Evolutionary conservation across 1,284 basidiomycete species (phyloP).

Genomic region (Termitomyces sp.): DNA sequence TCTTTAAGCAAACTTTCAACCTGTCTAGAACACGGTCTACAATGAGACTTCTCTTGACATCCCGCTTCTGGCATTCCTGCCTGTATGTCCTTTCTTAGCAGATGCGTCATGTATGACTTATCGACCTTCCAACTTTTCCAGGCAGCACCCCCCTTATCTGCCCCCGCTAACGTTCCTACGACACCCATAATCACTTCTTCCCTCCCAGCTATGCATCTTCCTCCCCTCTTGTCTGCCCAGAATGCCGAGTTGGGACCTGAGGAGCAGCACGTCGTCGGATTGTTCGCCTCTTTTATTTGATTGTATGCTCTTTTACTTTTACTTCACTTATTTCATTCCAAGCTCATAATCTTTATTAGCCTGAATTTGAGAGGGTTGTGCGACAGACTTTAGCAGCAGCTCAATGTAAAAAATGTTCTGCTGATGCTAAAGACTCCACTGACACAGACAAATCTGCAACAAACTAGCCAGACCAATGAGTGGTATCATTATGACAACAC

Average conservation of each 20-base stretch:
- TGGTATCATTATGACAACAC: neutral
- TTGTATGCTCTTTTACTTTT: neutral
- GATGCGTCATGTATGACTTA: neutral
- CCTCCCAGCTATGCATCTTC: neutral
- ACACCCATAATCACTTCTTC: neutral
- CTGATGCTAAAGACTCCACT: neutral
- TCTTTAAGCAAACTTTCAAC: neutral
- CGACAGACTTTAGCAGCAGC: neutral
- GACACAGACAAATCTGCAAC: neutral
- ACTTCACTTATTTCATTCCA: neutral
- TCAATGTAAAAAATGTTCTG: neutral
- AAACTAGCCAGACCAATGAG: neutral
- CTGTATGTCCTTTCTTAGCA: neutral
- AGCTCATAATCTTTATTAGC: neutral
- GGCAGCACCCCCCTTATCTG: neutral
- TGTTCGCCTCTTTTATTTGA: neutral
- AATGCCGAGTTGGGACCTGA: constrained; percentile 13
- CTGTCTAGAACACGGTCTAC: neutral
- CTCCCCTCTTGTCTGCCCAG: constrained; percentile 13
- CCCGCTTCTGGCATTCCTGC: neutral
- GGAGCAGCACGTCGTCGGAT: neutral
- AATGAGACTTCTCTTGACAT: neutral
- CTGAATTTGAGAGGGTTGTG: neutral
- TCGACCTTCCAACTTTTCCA: neutral
- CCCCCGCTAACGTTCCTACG: neutral